Evolutionary conservation across 2,329 filamentous ascomycete genomes (phyloP), one percentile per base, ranked within the genome.

Genomic region (Neopestalotiopsis clavispora): DNA sequence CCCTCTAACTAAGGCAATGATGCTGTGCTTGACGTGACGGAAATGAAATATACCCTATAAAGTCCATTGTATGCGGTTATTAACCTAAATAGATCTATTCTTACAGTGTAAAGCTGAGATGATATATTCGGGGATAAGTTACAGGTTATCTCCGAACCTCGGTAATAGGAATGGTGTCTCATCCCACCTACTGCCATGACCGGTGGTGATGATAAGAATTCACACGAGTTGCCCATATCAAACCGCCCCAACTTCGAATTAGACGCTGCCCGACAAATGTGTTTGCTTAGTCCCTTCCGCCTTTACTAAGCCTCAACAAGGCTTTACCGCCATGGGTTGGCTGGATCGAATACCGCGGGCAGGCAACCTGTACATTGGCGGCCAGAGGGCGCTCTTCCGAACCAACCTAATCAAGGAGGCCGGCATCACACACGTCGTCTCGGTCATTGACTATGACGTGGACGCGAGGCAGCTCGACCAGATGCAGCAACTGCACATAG

Each of bases 291-390:
- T 6, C 45, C 45, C 6, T 17, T 9, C n/a, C 34, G 9, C 17
- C n/a, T 52, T 52, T 10, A 17, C n/a, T 52, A 17, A 20, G 45
- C 45, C 45, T n/a, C 20, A 20, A 3, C 42, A 52, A 52, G 45
- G 45, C 4, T 52, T 23, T 17, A n/a, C 9, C 28, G 28, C 20
- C 49, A 66, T 66, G 64, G 64, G 64, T 13, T 66, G 64, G 64
- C 45, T 66, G 20, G 64, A 66, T 30, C 64, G 49, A 9, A 58
- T 66, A 28, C 64, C 64, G 7, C 20, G 64, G n/a, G 64, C 64
- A 14, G 45, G 64, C 49, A 66, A 66, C 28, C 64, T 66, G 13
- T 58, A 66, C 49, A 66, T 66, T 45, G 64, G 64, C 28, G 64
- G 64, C 13, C 30, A 57, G 10, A n/a, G 64, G 13, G 64, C 49